Conservation (phyloP, 148 eudicot species). For the Dianthus caryophyllus region DNA sequence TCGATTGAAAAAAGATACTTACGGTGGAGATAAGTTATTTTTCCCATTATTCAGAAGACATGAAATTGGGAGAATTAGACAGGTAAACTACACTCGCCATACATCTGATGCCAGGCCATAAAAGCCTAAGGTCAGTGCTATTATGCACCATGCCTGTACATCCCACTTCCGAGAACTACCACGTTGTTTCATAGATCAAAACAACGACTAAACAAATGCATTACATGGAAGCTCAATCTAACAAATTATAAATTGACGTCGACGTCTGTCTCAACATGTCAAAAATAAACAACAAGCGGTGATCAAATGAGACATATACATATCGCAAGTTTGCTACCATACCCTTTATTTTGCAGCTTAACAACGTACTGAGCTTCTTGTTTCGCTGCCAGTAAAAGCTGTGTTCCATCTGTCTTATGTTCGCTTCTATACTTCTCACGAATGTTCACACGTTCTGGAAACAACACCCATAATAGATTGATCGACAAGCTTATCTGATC, state of each 20-base stretch:
- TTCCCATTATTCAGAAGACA: too few species aligned
- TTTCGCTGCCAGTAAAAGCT: conserved; percentile 69
- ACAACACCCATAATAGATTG: not conserved
- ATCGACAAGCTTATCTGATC: not conserved
- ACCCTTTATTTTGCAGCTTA: conserved; percentile 71
- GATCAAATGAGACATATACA: not conserved
- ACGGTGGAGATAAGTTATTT: too few species aligned
- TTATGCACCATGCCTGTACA: too few species aligned
- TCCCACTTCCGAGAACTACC: not conserved
- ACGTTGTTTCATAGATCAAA: too few species aligned
- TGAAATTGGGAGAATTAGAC: not conserved
- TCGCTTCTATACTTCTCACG: conserved; percentile 44
- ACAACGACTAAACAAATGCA: too few species aligned
- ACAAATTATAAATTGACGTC: not conserved
- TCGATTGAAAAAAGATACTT: too few species aligned
- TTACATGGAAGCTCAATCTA: not conserved
- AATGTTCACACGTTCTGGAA: conserved; percentile 22
- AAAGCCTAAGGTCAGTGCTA: too few species aligned
- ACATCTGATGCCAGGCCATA: not conserved
- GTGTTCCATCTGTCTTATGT: conserved; percentile 75
- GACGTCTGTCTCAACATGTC: not conserved
- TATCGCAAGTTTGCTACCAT: conserved; percentile 8
- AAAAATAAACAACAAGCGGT: not conserved
- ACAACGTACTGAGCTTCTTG: conserved; percentile 88
- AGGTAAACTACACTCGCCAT: not conserved